These are phyloP conservation scores for Ophiocordyceps camponoti-saundersi DNA, from an alignment of 2,329 filamentous ascomycete genomes.

Conservation along the genomic window DNA sequence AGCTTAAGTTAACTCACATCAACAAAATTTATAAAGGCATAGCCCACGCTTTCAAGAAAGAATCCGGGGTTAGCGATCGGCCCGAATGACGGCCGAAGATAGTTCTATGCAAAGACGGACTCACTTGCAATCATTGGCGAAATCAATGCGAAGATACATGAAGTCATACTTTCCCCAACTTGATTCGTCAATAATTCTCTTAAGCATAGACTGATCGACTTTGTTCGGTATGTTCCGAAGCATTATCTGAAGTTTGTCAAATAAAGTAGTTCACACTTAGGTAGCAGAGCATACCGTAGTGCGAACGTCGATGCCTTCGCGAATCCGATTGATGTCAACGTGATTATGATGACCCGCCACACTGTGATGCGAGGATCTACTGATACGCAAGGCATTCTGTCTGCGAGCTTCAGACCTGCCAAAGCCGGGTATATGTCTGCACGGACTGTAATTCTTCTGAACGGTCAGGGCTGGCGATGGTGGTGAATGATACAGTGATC, in stretches of 20 bases:
- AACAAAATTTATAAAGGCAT: conserved; percentile 92
- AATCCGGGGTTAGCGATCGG: not conserved
- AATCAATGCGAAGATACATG: conserved; percentile 84
- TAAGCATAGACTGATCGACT: conserved; percentile 61
- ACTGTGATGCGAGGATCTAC: conserved; percentile 28
- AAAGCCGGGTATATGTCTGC: conserved; percentile 17
- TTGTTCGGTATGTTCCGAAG: conserved; percentile 89
- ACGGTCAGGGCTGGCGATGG: conserved; percentile 16
- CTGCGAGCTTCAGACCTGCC: conserved; percentile 24
- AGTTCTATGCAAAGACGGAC: conserved; percentile 13
- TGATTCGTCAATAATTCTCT: conserved; percentile 61
- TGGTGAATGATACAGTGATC: conserved; percentile 13
- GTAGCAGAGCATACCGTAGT: conserved; percentile 42
- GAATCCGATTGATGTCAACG: conserved; percentile 43
- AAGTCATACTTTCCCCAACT: conserved; percentile 82
- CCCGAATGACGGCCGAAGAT: not conserved
- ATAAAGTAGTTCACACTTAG: not conserved
- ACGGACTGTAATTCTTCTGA: conserved; percentile 22
- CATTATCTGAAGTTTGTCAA: conserved; percentile 51
- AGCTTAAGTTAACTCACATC: conserved; percentile 35
- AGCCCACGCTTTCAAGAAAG: conserved; percentile 53
- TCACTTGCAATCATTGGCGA: conserved; percentile 69
- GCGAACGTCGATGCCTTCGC: conserved; percentile 52
- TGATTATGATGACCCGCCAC: conserved; percentile 39
- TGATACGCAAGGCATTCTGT: conserved; percentile 29